A percentile compares a stretch with the other conserved stretches of the same genome.
These are phyloP conservation scores for Calonectria henricotiae DNA, from an alignment of 2,329 filamentous ascomycete genomes.

Conservation along the genomic window DNA sequence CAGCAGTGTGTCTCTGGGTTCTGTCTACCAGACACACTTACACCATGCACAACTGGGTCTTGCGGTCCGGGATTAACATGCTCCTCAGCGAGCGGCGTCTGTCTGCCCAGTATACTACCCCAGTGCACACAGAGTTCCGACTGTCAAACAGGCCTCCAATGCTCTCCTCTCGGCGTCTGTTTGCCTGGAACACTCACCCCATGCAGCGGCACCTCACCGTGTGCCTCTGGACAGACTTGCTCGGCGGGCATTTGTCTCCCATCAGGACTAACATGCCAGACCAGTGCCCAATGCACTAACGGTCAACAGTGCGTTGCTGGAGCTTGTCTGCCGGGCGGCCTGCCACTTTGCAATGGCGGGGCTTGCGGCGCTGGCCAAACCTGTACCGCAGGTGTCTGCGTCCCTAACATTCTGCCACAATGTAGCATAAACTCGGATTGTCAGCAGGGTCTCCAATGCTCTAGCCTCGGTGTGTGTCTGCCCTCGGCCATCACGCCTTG, in stretches of 20 bases:
- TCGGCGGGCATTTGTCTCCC: background rate
- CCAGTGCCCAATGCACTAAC: slow-evolving; percentile 1
- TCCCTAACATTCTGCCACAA: slow-evolving; percentile 10
- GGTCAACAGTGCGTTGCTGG: slow-evolving; percentile 23
- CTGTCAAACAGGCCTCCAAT: background rate
- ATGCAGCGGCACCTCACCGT: background rate
- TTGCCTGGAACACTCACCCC: background rate
- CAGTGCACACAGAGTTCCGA: slow-evolving; percentile 13
- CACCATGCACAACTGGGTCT: slow-evolving; percentile 11
- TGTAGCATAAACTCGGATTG: slow-evolving; percentile 7
- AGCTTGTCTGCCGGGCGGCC: background rate
- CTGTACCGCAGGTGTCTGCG: background rate
- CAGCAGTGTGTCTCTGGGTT: slow-evolving; percentile 12
- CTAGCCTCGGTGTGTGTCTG: background rate
- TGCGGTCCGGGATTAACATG: background rate
- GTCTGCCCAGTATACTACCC: slow-evolving; percentile 1
- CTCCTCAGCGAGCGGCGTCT: slow-evolving; percentile 12
- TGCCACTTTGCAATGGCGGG: background rate
- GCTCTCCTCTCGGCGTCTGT: slow-evolving; percentile 7
- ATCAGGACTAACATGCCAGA: background rate
- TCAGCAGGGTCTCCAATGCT: slow-evolving; percentile 20
- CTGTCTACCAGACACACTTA: slow-evolving; percentile 13
- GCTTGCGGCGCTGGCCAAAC: slow-evolving; percentile 14
- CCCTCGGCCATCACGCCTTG: background rate
- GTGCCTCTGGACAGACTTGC: slow-evolving; percentile 1